Evolutionary conservation across 176 grass and related monocot genomes (phyloP), one percentile per base, ranked within the genome.

Genomic region (Carex parvula): DNA sequence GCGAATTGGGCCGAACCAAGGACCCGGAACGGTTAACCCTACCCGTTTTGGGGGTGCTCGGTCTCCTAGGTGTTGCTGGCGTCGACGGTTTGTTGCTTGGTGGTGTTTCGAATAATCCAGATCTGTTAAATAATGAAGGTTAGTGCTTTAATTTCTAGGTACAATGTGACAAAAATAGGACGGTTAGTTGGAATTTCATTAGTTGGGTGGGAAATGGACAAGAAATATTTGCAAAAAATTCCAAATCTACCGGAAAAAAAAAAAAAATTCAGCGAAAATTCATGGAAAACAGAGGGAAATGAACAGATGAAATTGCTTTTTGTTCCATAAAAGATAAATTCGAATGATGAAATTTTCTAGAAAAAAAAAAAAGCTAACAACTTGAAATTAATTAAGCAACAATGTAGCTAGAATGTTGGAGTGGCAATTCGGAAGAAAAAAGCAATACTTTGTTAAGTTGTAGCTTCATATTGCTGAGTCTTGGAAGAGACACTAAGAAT

Each of bases 81-180:
- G 5, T 94, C 3, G 96, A 88, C 63, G 91, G 92, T 79, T 87
- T 91, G 97, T 87, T 83, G 54, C 88, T 70, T 17, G 90, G 89
- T 17, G 90, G 89, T 68, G 97, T 89, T 61, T 99, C 97, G 44
- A 83, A 94, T 24, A 88, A 85, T 77, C 97, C 93, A 94, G 97
- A 96, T 99, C 97, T 99, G 88, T 65, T 74, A 61, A 84, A 79
- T 56, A 50, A 30, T 14, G 6, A 33, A 53, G 13, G 12, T 74
- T 60, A 90, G 74, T 56, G 46, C 48, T 64, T 64, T 59, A 50
- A 70, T 72, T 53, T 60, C 4, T 57, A 20, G 21, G 39, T 82
- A 64, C 29, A 64, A 81, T 42, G 78, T 54, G 52, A 86, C 44
- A 57, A 87, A 72, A 59, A 26, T 62, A 32, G 64, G 78, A 21